These are phyloP conservation scores for Ustilago nuda DNA, from an alignment of 1,284 basidiomycete species.

Conservation along the genomic window DNA sequence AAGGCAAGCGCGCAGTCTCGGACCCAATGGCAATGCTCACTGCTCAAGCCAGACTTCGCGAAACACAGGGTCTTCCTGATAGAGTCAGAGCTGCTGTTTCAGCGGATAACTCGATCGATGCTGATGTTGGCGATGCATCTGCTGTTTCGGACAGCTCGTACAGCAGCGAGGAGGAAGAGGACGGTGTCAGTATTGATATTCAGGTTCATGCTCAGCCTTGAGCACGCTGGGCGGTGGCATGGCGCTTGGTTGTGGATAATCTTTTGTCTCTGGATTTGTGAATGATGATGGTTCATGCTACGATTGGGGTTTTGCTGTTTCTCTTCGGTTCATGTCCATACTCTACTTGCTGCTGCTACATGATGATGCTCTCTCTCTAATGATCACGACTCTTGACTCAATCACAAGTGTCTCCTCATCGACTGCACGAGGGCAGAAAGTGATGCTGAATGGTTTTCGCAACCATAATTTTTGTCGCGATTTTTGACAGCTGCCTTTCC, in stretches of 20 bases:
- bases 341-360: neutral
- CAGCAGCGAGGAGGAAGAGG: conserved; percentile 22
- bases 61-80: conserved; percentile 9
- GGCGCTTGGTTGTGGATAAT: neutral
- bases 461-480: neutral
- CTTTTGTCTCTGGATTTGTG: neutral
- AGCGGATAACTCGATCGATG: conserved; percentile 31
- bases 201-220: conserved; percentile 6
- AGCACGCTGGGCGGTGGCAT: neutral
- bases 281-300: neutral
- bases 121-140: conserved; percentile 6
- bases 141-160: neutral
- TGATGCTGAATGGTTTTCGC: neutral
- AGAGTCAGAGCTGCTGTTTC: conserved; percentile 30
- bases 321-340: neutral
- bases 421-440: neutral
- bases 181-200: conserved; percentile 37
- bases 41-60: conserved; percentile 15
- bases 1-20: conserved; percentile 22
- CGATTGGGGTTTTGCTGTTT: neutral
- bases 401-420: neutral
- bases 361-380: neutral
- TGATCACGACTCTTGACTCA: neutral
- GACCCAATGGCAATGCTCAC: conserved; percentile 29
- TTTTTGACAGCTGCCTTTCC: neutral